These are phyloP conservation scores for Hypoxylon sp. DNA, from an alignment of 2,329 filamentous ascomycete genomes.

Conservation along the genomic window DNA sequence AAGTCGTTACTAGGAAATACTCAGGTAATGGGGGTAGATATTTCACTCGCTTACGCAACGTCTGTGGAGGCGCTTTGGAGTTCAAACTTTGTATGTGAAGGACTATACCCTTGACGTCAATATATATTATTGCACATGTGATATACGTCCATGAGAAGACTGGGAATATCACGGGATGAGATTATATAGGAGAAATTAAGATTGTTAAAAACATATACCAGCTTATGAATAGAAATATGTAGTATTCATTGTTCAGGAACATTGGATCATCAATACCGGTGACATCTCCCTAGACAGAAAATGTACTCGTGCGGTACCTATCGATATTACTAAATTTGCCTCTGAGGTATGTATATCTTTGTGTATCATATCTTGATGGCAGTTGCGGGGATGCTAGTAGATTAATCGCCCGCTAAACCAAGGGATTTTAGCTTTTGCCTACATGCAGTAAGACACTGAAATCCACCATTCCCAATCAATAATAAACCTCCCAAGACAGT, in stretches of 20 bases:
- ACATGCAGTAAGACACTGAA: neutral
- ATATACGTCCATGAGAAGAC: conserved; percentile 20
- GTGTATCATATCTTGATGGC: neutral
- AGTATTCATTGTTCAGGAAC: neutral
- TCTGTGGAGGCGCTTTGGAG: conserved; percentile 31
- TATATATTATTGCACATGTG: conserved; percentile 26
- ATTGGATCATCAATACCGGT: neutral
- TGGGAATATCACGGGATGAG: conserved; percentile 2
- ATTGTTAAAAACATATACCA: neutral
- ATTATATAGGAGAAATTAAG: neutral
- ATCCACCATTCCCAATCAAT: neutral
- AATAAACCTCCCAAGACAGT: conserved; percentile 10
- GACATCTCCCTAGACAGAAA: neutral
- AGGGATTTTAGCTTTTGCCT: conserved; percentile 3
- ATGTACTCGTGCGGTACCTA: neutral
- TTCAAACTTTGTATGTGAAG: conserved; percentile 22
- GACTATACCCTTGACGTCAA: conserved; percentile 29
- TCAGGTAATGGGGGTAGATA: conserved; percentile 17
- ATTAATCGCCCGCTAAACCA: neutral
- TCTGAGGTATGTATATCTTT: neutral
- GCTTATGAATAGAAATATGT: neutral
- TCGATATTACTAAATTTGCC: neutral
- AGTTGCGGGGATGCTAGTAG: neutral
- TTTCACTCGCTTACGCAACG: conserved; percentile 25
- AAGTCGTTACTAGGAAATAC: conserved; percentile 3